Evolutionary conservation across 129 eudicot species (phyloP).

Genomic region (Heracleum sosnowskyi): DNA sequence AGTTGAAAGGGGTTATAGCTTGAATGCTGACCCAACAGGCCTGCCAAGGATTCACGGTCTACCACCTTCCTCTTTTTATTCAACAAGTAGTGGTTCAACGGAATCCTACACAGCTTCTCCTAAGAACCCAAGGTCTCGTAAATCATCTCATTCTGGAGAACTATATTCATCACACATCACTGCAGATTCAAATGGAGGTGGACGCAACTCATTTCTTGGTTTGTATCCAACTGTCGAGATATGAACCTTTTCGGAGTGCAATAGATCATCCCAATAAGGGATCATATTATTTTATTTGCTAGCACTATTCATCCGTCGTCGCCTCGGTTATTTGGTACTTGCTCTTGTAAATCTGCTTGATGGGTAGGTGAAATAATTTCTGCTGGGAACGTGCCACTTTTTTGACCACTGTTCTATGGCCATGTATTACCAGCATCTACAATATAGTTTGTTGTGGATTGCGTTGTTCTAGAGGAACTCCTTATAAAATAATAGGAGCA

Average conservation of each 20-base stretch:
- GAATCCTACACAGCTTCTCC: conserved; percentile 70
- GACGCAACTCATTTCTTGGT: conserved; percentile 41
- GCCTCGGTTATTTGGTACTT: background rate
- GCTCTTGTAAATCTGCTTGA: background rate
- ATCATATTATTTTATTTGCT: conserved; percentile 14
- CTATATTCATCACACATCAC: conserved; percentile 42
- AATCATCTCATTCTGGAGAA: conserved; percentile 87
- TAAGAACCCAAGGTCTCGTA: conserved; percentile 60
- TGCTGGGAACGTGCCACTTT: background rate
- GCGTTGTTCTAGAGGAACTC: conserved; percentile 22
- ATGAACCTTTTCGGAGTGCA: conserved; percentile 1
- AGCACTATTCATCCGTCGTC: background rate
- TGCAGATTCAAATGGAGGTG: conserved; percentile 60
- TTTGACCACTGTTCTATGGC: conserved; percentile 4
- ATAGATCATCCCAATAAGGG: background rate
- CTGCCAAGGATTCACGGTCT: conserved; percentile 86
- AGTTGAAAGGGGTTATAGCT: conserved; percentile 79
- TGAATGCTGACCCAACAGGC: conserved; percentile 67
- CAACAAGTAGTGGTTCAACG: conserved; percentile 40
- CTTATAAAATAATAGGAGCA: conserved; percentile 17
- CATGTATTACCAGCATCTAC: background rate
- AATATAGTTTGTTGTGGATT: conserved; percentile 15
- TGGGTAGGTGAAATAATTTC: conserved; percentile 7
- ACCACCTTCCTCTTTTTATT: conserved; percentile 52
- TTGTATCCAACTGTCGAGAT: conserved; percentile 49